phyloP scores from a whole-genome alignment of 2,329 filamentous ascomycete genomes.

The Raffaelea albimanens region DNA sequence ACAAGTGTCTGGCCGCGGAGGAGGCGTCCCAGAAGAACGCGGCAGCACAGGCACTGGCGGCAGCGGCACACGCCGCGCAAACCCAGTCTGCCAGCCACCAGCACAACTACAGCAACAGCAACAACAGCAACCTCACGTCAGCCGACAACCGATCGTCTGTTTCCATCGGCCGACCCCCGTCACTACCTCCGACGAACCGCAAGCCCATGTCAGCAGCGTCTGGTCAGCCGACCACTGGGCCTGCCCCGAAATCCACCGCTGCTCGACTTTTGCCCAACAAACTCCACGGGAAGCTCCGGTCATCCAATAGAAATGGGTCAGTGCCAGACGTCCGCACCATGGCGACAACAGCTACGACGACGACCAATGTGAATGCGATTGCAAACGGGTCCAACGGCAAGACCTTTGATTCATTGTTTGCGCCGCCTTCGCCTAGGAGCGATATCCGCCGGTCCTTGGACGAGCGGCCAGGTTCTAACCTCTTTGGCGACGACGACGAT shows the following conservation, averaged over 20 bases:
- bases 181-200: not conserved
- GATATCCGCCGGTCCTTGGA: slow-evolving; percentile 58
- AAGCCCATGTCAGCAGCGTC: too few species aligned
- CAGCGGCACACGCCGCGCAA: slow-evolving; percentile 11
- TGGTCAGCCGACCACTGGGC: too few species aligned
- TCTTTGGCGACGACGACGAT: slow-evolving; percentile 84
- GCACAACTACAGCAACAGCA: slow-evolving; percentile 11
- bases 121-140: not conserved
- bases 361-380: not conserved
- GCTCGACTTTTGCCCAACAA: not conserved
- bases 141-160: too few species aligned
- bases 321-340: slow-evolving; percentile 32
- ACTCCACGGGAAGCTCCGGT: slow-evolving; percentile 4
- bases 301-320: slow-evolving; percentile 34
- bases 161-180: not conserved
- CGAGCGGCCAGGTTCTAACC: slow-evolving; percentile 35
- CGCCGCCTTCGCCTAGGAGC: not conserved
- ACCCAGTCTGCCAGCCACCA: slow-evolving; percentile 8
- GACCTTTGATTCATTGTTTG: not conserved
- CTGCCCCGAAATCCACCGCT: too few species aligned
- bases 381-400: not conserved
- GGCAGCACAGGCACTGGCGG: not conserved
- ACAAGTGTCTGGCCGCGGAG: slow-evolving; percentile 88
- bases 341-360: not conserved
- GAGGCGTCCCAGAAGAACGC: slow-evolving; percentile 45